Conservation (phyloP, 2,329 filamentous ascomycete genomes). For the Diaporthe velutina region DNA sequence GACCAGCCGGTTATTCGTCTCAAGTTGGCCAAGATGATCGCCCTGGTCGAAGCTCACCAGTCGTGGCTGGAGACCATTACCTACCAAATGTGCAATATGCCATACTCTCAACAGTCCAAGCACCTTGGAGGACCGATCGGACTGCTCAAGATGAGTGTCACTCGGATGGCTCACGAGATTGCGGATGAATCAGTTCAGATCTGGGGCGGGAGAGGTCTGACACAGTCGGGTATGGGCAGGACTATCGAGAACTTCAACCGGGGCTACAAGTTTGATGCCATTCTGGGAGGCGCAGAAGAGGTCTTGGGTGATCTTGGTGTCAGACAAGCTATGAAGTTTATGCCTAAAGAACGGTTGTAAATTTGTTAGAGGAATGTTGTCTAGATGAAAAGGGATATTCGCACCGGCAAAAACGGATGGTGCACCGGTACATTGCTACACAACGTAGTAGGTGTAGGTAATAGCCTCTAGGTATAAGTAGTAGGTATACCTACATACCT, state of each 20-base stretch:
- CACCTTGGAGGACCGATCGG: conserved; percentile 85
- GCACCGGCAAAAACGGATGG: no score
- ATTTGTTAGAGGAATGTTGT: not conserved
- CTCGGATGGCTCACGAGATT: conserved; percentile 83
- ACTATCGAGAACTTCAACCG: conserved; percentile 88
- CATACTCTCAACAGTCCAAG: conserved; percentile 80
- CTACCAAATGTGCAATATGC: conserved; percentile 90
- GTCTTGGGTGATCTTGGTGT: conserved; percentile 85
- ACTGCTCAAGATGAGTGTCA: conserved; percentile 83
- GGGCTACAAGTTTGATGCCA: conserved; percentile 85
- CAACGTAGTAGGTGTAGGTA: no score
- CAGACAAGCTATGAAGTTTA: conserved; percentile 84
- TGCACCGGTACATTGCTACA: no score
- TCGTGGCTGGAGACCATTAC: conserved; percentile 88
- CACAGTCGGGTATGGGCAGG: conserved; percentile 85
- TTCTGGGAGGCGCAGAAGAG: conserved; percentile 86
- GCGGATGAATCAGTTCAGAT: conserved; percentile 89
- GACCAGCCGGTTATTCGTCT: conserved; percentile 86
- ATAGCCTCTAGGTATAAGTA: no score
- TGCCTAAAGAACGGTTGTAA: conserved; percentile 87
- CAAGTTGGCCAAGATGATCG: conserved; percentile 92
- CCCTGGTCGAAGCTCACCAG: conserved; percentile 84
- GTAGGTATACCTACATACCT: no score
- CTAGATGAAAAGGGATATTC: not conserved
- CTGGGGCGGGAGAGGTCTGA: conserved; percentile 85